Base-by-base conservation (phyloP, 1,284 basidiomycete genomes). In the Fomitopsis betulina region DNA sequence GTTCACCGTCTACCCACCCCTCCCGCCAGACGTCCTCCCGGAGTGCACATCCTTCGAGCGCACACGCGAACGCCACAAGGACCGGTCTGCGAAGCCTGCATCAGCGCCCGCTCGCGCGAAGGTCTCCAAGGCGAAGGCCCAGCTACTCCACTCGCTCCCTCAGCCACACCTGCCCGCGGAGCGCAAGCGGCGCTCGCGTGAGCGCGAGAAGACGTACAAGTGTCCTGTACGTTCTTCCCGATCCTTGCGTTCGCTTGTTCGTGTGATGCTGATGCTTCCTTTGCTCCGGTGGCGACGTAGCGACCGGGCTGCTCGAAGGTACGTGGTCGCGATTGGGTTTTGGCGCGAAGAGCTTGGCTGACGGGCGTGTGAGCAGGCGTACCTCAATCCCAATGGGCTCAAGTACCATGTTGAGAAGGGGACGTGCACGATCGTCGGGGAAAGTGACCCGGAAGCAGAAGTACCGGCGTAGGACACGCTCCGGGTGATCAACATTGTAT, bases 371-470 rank as follows among this genome's bases (percentile, higher is more conserved):
- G n/a, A 37, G 49, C 65, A 81, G 76, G 74, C 72, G 33, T 85
- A 86, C 65, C 75, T 85, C 38, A 86, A 85, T 68, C 78, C 83
- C 10, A 85, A 86, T 60, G 84, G 84, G 4, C 72, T 85, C 39
- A 85, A 84, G 67, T 85, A 85, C 63, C 83, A 85, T 61, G 67
- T 82, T 53, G 81, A 83, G 61, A 85, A 84, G 64, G 84, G 85
- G 8, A 84, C 79, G 1, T 84, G 83, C 66, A 77, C 75, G 55
- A 70, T 79, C 37, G 76, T 75, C 47, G 54, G 58, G 27, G 60
- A 55, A 60, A 58, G 59, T 55, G 63, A 58, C 51, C 57, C 57
- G 53, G 43, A 53, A n/a, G 21, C 21, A 23, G 42, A 19, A 21
- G 6, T 12, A 23, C 21, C 42, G 42, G 21, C 45, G 45, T 25